A percentile compares a stretch with the other conserved stretches of the same genome.
Conservation (phyloP, 2,329 filamentous ascomycete species). For the Taxawa tesnikishii region DNA sequence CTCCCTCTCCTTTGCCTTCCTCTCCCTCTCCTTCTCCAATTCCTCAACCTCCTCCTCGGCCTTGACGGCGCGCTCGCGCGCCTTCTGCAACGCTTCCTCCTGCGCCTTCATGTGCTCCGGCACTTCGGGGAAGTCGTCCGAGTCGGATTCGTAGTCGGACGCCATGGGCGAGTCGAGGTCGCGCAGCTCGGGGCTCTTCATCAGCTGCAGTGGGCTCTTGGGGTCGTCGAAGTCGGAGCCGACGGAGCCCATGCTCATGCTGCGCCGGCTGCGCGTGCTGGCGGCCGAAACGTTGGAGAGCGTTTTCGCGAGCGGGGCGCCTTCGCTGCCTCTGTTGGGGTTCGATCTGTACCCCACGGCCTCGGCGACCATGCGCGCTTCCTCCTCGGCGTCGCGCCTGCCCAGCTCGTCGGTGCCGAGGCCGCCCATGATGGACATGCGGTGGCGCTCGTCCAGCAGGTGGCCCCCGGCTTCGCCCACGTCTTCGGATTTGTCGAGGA, state of each 20-base stretch:
- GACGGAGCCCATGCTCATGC: conserved; percentile 35
- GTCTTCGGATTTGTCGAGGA: conserved; percentile 52
- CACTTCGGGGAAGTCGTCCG: conserved; percentile 10
- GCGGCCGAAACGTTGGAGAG: conserved; percentile 11
- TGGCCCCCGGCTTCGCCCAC: conserved; percentile 34
- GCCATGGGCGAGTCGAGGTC: conserved; percentile 16
- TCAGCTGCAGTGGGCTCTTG: conserved; percentile 10
- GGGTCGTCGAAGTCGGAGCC: conserved; percentile 10
- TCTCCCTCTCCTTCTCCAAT: conserved; percentile 17
- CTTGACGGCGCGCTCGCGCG: conserved; percentile 19
- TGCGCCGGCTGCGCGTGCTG: conserved; percentile 34
- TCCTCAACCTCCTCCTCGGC: conserved; percentile 18
- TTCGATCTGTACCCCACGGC: conserved; percentile 21
- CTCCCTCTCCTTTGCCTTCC: conserved; percentile 10
- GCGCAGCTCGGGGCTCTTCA: conserved; percentile 20
- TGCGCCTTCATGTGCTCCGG: conserved; percentile 16
- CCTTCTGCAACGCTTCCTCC: conserved; percentile 20
- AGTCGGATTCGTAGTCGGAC: conserved; percentile 14
- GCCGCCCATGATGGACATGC: conserved; percentile 29
- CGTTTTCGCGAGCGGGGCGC: conserved; percentile 15
- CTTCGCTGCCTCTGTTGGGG: conserved; percentile 10
- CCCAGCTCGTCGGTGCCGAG: conserved; percentile 20
- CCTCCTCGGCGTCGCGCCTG: conserved; percentile 16
- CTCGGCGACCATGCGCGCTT: conserved; percentile 26
- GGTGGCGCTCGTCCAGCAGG: conserved; percentile 38